Percentiles rank a stretch among this genome's conserved stretches.
Evolutionary conservation across 768 basidiomycete species (phyloP).

Genomic region (Lyophyllum shimeji): DNA sequence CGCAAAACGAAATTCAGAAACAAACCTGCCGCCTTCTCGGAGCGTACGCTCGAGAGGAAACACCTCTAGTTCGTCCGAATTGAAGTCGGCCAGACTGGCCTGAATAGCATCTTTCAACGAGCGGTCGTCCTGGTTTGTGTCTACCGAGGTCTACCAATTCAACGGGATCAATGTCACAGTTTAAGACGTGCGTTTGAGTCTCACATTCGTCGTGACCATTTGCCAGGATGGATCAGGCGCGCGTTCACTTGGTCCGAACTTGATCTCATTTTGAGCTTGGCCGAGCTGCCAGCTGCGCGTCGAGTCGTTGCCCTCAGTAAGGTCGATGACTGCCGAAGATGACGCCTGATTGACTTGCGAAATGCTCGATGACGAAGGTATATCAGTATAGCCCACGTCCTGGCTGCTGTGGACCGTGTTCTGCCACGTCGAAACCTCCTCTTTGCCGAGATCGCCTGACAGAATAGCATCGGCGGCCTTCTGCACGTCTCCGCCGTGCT

Average conservation of each 20-base stretch:
- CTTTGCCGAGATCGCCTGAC: conserved; percentile 46
- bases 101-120: conserved; percentile 69
- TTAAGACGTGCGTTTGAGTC: conserved; percentile 13
- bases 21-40: conserved; percentile 57
- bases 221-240: conserved; percentile 69
- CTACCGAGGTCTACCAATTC: conserved; percentile 30
- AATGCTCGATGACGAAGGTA: conserved; percentile 9
- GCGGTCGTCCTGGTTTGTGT: conserved; percentile 54
- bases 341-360: conserved; percentile 14
- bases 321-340: conserved; percentile 49
- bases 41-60: conserved; percentile 51
- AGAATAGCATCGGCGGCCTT: conserved; percentile 56
- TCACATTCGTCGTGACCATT: conserved; percentile 67
- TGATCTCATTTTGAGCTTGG: conserved; percentile 39
- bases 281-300: conserved; percentile 54
- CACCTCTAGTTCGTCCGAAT: conserved; percentile 49
- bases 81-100: conserved; percentile 61
- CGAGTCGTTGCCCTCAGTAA: conserved; percentile 59
- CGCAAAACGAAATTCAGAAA: not conserved
- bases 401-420: conserved; percentile 21
- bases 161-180: not conserved
- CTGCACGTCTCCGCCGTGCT: conserved; percentile 57
- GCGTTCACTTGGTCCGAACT: conserved; percentile 60
- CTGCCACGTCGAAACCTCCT: conserved; percentile 20
- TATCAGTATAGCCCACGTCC: conserved; percentile 17